phyloP scores from a whole-genome alignment of 2,329 filamentous ascomycete genomes.

The Talaromyces sp. region DNA sequence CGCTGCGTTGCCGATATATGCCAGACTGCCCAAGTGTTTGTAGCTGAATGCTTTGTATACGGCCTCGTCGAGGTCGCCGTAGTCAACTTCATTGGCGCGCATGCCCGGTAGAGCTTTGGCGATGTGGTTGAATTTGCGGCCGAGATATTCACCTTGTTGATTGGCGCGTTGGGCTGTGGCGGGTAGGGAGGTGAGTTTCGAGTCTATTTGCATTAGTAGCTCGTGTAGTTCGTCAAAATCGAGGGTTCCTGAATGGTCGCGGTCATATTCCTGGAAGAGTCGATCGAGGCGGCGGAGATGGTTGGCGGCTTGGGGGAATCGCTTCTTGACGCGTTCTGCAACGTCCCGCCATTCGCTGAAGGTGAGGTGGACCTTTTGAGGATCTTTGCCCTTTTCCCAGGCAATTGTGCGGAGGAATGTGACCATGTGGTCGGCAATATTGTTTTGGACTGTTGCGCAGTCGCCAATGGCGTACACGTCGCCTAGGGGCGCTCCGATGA shows the following conservation, averaged over 20 bases:
- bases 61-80: slow-evolving; percentile 87
- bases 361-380: slow-evolving; percentile 78
- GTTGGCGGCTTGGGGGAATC: slow-evolving; percentile 84
- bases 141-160: slow-evolving; percentile 91
- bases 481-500: slow-evolving; percentile 83
- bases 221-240: slow-evolving; percentile 91
- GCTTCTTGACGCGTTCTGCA: slow-evolving; percentile 76
- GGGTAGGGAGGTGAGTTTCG: slow-evolving; percentile 87
- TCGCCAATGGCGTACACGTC: slow-evolving; percentile 97
- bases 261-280: slow-evolving; percentile 89
- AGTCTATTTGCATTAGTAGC: slow-evolving; percentile 87
- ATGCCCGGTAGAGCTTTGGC: slow-evolving; percentile 74
- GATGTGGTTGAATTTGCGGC: slow-evolving; percentile 89
- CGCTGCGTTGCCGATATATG: slow-evolving; percentile 94
- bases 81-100: slow-evolving; percentile 73
- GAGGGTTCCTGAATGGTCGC: slow-evolving; percentile 86
- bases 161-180: slow-evolving; percentile 95
- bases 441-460: slow-evolving; percentile 96
- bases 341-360: slow-evolving; percentile 88
- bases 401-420: slow-evolving; percentile 85
- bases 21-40: slow-evolving; percentile 82
- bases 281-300: slow-evolving; percentile 88
- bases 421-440: slow-evolving; percentile 86
- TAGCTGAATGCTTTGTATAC: slow-evolving; percentile 96
- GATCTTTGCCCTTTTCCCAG: slow-evolving; percentile 88